These are phyloP conservation scores for Mediolabrus comicus DNA, from an alignment of 108 stramenopile species.

Conservation along the genomic window DNA sequence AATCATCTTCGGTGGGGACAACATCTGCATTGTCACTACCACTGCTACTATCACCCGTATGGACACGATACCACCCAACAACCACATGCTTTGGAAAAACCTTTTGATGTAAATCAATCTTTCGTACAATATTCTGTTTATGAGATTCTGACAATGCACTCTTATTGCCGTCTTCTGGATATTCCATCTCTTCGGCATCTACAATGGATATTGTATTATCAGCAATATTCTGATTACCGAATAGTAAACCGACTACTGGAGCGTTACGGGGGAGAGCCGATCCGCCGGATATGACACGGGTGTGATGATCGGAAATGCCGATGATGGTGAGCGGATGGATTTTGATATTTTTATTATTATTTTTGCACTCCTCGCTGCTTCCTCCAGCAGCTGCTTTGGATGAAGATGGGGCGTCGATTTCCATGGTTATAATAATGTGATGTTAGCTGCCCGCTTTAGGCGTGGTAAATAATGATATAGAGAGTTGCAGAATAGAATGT, in stretches of 20 bases:
- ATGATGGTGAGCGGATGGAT: slow-evolving; percentile 70
- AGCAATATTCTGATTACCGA: background rate
- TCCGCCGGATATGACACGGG: slow-evolving; percentile 71
- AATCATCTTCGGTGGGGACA: slow-evolving; percentile 57
- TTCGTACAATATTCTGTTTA: slow-evolving; percentile 40
- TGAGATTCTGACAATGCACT: slow-evolving; percentile 52
- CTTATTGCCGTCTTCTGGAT: slow-evolving; percentile 23
- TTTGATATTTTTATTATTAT: slow-evolving; percentile 12
- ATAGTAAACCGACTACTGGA: slow-evolving; percentile 63
- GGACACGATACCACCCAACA: slow-evolving; percentile 83
- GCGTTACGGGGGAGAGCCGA: slow-evolving; percentile 56
- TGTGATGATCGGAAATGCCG: slow-evolving; percentile 85
- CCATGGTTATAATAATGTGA: background rate
- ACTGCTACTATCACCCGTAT: slow-evolving; percentile 6
- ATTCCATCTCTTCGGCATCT: slow-evolving; percentile 38
- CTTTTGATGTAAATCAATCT: slow-evolving; percentile 74
- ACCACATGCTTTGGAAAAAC: slow-evolving; percentile 78
- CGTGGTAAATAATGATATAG: no score
- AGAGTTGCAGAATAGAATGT: no score
- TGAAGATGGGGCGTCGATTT: background rate
- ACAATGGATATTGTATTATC: slow-evolving; percentile 10
- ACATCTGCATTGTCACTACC: background rate
- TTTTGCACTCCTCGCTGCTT: background rate
- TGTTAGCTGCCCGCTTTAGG: no score
- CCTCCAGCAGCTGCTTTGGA: background rate